A percentile compares a stretch with the other conserved stretches of the same genome.
These are phyloP conservation scores for Aspergillus kassunensis DNA, from an alignment of 495 filamentous ascomycete genomes.

Conservation along the genomic window DNA sequence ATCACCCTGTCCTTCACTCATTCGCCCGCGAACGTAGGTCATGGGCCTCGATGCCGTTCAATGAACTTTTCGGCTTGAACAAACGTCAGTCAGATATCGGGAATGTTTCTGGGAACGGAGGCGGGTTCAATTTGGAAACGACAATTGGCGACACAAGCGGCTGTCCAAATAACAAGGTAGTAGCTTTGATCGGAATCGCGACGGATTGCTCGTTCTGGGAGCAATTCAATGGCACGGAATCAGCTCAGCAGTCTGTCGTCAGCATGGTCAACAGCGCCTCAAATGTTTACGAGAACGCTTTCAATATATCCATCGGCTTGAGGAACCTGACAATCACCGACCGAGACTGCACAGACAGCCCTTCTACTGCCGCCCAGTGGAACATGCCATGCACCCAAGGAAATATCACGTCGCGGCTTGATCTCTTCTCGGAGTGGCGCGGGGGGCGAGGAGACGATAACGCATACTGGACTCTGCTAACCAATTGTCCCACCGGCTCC, in stretches of 20 bases:
- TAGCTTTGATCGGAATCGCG: constrained; percentile 87
- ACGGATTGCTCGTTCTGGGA: constrained; percentile 86
- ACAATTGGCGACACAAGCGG: constrained; percentile 80
- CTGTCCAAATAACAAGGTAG: constrained; percentile 82
- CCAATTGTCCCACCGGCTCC: constrained; percentile 75
- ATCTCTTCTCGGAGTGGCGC: constrained; percentile 86
- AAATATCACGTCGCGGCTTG: constrained; percentile 74
- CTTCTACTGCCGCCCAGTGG: constrained; percentile 67
- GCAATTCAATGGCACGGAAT: constrained; percentile 58
- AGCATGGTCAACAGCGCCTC: constrained; percentile 83
- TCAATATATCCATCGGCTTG: constrained; percentile 90
- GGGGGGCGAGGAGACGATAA: constrained; percentile 68
- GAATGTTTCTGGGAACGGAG: constrained; percentile 64
- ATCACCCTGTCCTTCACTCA: constrained; percentile 58
- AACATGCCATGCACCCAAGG: constrained; percentile 66
- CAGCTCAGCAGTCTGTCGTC: constrained; percentile 69
- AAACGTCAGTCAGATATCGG: constrained; percentile 52
- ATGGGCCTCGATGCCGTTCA: constrained; percentile 53
- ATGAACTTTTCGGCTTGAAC: constrained; percentile 51
- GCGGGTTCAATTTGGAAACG: constrained; percentile 72
- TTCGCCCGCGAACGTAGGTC: constrained; percentile 36
- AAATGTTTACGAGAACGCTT: constrained; percentile 77
- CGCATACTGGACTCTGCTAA: constrained; percentile 92
- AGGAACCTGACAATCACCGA: constrained; percentile 77
- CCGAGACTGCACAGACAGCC: constrained; percentile 59